Conservation (phyloP, 139 green algal genomes). For the Nannochloris sp. region DNA sequence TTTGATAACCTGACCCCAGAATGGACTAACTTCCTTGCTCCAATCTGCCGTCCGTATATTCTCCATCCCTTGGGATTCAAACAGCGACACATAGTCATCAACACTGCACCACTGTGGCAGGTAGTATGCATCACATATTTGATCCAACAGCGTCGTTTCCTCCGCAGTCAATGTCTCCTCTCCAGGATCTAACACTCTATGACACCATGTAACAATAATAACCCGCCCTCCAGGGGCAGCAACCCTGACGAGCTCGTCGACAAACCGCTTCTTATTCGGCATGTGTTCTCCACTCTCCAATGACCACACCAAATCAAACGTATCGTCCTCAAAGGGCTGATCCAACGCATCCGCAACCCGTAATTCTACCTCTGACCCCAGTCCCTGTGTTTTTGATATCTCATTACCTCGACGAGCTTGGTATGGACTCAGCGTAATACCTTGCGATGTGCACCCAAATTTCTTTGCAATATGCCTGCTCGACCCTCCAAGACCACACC, state of each 20-base stretch:
- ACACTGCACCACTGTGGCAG: constrained; percentile 90
- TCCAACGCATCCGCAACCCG: constrained; percentile 75
- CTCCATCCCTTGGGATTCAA: constrained; percentile 39
- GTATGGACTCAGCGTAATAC: constrained; percentile 86
- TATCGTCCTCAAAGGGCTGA: constrained; percentile 64
- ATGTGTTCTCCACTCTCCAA: constrained; percentile 94
- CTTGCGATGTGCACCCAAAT: constrained; percentile 44
- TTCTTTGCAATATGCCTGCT: constrained; percentile 77
- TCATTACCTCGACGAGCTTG: constrained; percentile 69
- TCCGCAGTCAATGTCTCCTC: constrained; percentile 34
- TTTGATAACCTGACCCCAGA: constrained; percentile 91
- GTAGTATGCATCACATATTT: constrained; percentile 96
- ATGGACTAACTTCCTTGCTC: constrained; percentile 83
- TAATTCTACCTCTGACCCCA: constrained; percentile 44
- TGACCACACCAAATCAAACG: constrained; percentile 81
- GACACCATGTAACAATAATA: constrained; percentile 88
- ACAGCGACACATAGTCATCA: constrained; percentile 76
- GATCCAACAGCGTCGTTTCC: constrained; percentile 70
- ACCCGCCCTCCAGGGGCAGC: constrained; percentile 69
- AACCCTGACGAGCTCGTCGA: constrained; percentile 85
- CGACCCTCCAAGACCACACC: constrained; percentile 91
- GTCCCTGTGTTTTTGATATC: constrained; percentile 44
- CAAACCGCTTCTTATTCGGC: constrained; percentile 75
- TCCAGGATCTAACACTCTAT: constrained; percentile 39
- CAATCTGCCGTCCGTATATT: constrained; percentile 72